Evolutionary conservation across 208 protist species (phyloP), one percentile per base, ranked within the genome.

Genomic region (Acanthamoeba triangularis): DNA sequence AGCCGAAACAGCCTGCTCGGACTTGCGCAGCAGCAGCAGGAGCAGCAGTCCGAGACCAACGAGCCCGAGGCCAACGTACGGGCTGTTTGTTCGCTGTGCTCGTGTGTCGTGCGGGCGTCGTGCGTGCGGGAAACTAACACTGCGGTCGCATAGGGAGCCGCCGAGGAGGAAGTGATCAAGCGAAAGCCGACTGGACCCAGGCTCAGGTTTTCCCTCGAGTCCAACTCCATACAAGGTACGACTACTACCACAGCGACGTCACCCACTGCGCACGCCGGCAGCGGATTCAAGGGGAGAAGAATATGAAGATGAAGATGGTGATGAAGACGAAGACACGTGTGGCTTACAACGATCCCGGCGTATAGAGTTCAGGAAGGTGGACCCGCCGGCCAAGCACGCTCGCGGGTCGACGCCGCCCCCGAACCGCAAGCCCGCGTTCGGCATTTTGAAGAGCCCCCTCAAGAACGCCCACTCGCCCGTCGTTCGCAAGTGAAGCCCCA

Each of bases 381-480:
- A 69, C 28, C 63, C 63, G n/a, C 63, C 63, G 63, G 63, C 63
- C 63, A 69, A 69, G 63, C 63, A 35, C 28, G 63, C 56, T 16
- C 56, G 56, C 56, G 56, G 63, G 3, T 69, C 63, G 63, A 35
- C 63, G 63, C 63, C 63, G n/a, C 28, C n/a, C 3, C 63, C 63
- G 28, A 69, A 69, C 63, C 63, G 63, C 63, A 69, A 69, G 63
- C 63, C 63, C 63, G n/a, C 63, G 28, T 35, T 69, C 63, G 28
- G 63, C 63, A 69, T 69, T 69, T 69, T 69, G 63, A 69, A 69
- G 63, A 69, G 63, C 63, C 63, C 63, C 28, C 63, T 69, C 63
- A 35, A 35, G 28, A 69, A 69, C 28, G 28, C 63, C 63, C 3
- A 6, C 63, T n/a, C 63, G 63, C 63, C 63, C 63, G 63, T 35